Percentiles rank a stretch among this genome's conserved stretches.
These are phyloP conservation scores for Ottelia alismoides DNA, from an alignment of 106 monocot species.

Conservation along the genomic window DNA sequence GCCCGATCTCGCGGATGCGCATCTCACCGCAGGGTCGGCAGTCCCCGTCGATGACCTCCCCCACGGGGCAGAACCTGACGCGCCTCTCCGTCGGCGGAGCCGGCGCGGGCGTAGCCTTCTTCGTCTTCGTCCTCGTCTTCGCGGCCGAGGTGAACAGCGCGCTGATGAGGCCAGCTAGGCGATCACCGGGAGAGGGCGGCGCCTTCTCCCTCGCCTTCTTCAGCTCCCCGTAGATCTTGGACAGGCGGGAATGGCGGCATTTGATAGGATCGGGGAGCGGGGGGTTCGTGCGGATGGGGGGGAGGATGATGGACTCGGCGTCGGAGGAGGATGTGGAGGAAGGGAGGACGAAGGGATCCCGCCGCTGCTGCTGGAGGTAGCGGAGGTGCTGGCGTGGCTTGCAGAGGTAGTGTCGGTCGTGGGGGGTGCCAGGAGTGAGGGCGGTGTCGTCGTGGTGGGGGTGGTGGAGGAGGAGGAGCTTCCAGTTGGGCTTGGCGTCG, in stretches of 20 bases:
- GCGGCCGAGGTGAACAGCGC: conserved; percentile 29
- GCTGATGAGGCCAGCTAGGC: conserved; percentile 29
- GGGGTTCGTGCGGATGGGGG: conserved; percentile 7
- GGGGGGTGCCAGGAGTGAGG: no score
- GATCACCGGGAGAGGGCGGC: conserved; percentile 11
- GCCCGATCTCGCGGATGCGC: background rate
- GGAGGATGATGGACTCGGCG: conserved; percentile 27
- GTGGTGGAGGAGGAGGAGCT: background rate
- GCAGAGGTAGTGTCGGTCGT: no score
- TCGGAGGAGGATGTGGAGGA: no score
- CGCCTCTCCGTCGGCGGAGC: background rate
- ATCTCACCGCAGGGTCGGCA: background rate
- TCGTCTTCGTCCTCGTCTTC: no score
- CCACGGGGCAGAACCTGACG: background rate
- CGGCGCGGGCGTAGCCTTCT: background rate
- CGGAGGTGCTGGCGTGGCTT: background rate
- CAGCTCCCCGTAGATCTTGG: conserved; percentile 9
- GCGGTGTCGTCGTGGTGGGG: no score
- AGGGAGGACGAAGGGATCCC: conserved; percentile 72
- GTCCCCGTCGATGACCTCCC: background rate
- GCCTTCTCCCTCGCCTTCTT: conserved; percentile 5
- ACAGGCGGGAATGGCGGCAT: conserved; percentile 10
- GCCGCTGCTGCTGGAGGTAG: conserved; percentile 13
- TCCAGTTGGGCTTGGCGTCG: background rate
- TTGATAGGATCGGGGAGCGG: conserved; percentile 9